Base-by-base conservation (phyloP, 345 rosid genomes). In the Salix dunnii region DNA sequence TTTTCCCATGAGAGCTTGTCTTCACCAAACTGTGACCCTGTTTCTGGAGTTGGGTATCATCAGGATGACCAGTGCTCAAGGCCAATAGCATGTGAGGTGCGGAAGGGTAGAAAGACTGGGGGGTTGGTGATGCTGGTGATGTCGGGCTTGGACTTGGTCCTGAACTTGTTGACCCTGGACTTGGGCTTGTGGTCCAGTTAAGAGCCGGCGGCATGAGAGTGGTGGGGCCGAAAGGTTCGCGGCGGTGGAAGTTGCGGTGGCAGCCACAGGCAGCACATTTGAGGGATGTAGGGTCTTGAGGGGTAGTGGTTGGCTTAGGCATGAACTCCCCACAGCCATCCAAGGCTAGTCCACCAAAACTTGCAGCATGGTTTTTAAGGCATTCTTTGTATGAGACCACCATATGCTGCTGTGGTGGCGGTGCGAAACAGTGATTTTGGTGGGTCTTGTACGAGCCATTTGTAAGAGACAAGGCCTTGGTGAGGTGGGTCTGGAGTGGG, bases 171-270 rank as follows among this genome's bases (percentile, higher is more conserved):
- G 70, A 80, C 31, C 78, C 80, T 5, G 87, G 83, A 73, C 88
- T 81, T 4, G 82, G 70, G 76, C 83, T 85, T 23, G 84, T 69
- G 53, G 83, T 85, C 82, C 82, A 80, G 38, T 75, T 71, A 23
- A 80, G 35, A 12, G 35, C 76, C 7, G 76, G 80, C 21, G 43
- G 61, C 31, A n/a, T 36, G 20, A 11, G 74, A 71, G 80, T 18
- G 81, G n/a, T 12, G 36, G 78, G 25, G 55, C 31, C 72, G 9
- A 60, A 73, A 30, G 83, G 74, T 68, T 86, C 84, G 46, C 97
- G 94, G 73, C 93, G 96, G 90, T 93, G 96, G 88, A 93, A 93
- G 73, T 90, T 93, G 74, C 98, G 97, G 87, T 93, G 98, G 83
- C 98, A 93, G 55, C 97, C 97, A 46, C 98, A 93, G 28, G 98